Evolutionary conservation across 306 rosid species (phyloP).

Genomic region (Hippophae tibetana): DNA sequence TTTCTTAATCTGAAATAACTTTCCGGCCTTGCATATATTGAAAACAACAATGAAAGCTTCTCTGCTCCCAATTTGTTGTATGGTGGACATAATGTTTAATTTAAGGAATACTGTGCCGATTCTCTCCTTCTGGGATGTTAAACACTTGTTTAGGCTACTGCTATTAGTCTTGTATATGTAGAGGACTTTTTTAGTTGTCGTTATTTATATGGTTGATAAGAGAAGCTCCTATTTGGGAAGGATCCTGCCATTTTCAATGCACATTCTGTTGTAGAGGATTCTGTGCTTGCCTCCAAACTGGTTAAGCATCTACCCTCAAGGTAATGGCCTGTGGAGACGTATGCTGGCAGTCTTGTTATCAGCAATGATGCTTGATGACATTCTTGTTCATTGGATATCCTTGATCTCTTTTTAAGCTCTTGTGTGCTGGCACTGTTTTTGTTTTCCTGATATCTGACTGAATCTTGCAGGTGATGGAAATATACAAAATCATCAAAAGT

Average conservation of each 20-base stretch:
- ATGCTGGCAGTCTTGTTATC: constrained; percentile 26
- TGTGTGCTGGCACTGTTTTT: constrained; percentile 3
- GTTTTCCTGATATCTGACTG: constrained; percentile 7
- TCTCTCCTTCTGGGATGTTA: constrained; percentile 5
- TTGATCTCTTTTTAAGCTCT: neutral
- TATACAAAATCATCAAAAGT: no score
- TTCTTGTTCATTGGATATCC: neutral
- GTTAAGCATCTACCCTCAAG: constrained; percentile 19
- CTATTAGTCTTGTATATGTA: constrained; percentile 5
- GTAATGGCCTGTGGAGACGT: constrained; percentile 26
- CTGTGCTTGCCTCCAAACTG: constrained; percentile 20
- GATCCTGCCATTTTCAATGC: constrained; percentile 15
- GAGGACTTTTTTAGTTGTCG: constrained; percentile 6
- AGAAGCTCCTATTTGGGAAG: constrained; percentile 5
- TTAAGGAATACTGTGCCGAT: neutral
- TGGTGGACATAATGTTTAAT: neutral
- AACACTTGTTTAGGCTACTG: constrained; percentile 7
- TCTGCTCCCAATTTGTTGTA: constrained; percentile 1
- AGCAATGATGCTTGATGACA: constrained; percentile 11
- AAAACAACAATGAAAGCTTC: neutral
- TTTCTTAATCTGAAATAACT: constrained; percentile 9
- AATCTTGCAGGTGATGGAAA: constrained; percentile 1
- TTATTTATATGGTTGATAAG: constrained; percentile 8
- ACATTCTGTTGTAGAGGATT: constrained; percentile 7
- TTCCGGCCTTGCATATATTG: constrained; percentile 1